Percentiles rank a stretch among this genome's conserved stretches.
phyloP scores from a whole-genome alignment of 2,329 filamentous ascomycete genomes.

The Rhinocladiella similis region DNA sequence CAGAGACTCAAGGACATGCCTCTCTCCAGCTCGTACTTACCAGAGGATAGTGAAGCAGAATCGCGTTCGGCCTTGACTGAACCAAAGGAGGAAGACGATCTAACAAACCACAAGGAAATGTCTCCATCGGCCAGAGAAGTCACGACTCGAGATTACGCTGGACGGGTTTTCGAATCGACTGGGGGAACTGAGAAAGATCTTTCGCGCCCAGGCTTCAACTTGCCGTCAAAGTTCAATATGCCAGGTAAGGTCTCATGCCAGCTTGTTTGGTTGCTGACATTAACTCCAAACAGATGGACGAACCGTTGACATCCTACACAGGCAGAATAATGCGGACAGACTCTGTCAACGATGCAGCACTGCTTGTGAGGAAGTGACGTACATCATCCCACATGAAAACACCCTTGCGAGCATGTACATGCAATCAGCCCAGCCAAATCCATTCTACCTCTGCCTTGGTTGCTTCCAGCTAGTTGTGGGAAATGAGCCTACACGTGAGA shows the following conservation, averaged over 20 bases:
- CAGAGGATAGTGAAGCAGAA: background rate
- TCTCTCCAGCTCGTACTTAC: conserved; percentile 9
- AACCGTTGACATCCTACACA: conserved; percentile 5
- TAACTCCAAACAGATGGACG: background rate
- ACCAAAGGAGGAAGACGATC: background rate
- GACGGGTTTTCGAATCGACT: background rate
- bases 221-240: background rate
- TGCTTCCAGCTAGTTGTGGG: conserved; percentile 7
- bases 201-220: background rate
- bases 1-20: conserved; percentile 10
- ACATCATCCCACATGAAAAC: conserved; percentile 12
- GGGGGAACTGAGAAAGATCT: background rate
- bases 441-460: conserved; percentile 9
- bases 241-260: background rate
- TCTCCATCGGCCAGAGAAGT: background rate
- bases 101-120: background rate
- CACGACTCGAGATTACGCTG: background rate
- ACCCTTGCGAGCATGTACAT: conserved; percentile 4
- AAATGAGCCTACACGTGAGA: background rate
- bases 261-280: background rate
- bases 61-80: background rate
- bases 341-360: conserved; percentile 2
- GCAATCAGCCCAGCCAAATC: background rate
- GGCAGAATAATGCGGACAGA: conserved; percentile 5
- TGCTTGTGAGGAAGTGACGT: background rate